Evolutionary conservation across 495 filamentous ascomycete genomes (phyloP).

Genomic region (Penicillium cinerascens): DNA sequence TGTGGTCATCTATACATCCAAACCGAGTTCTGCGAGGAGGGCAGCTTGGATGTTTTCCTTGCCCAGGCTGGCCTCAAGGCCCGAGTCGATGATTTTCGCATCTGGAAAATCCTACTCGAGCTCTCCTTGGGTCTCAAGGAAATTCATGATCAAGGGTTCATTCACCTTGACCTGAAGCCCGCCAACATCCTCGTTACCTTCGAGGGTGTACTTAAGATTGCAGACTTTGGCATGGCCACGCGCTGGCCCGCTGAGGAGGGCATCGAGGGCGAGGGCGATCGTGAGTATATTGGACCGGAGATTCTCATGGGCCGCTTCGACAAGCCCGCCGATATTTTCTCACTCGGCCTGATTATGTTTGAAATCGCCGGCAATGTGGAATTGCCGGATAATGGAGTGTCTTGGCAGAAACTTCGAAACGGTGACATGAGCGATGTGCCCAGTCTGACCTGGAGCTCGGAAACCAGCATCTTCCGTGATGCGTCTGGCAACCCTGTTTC

Average conservation of each 20-base stretch:
- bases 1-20: conserved; percentile 85
- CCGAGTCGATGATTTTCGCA: conserved; percentile 90
- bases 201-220: conserved; percentile 90
- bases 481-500: conserved; percentile 64
- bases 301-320: conserved; percentile 79
- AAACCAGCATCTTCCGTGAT: conserved; percentile 67
- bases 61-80: conserved; percentile 72
- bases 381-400: conserved; percentile 84
- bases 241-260: conserved; percentile 67
- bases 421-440: conserved; percentile 86
- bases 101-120: conserved; percentile 96
- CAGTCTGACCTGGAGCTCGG: conserved; percentile 73
- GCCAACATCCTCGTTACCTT: conserved; percentile 90
- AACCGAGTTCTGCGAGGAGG: conserved; percentile 93
- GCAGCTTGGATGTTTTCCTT: conserved; percentile 81
- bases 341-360: conserved; percentile 86
- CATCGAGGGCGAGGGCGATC: conserved; percentile 89
- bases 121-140: conserved; percentile 74
- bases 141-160: conserved; percentile 82
- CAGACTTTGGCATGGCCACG: conserved; percentile 92
- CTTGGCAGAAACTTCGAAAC: conserved; percentile 81
- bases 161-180: conserved; percentile 93
- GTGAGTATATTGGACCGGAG: conserved; percentile 92
- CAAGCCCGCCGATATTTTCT: conserved; percentile 90
- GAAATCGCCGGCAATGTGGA: conserved; percentile 90